Evolutionary conservation across 2,329 filamentous ascomycete species (phyloP).

Genomic region (Exserohilum rostratum): DNA sequence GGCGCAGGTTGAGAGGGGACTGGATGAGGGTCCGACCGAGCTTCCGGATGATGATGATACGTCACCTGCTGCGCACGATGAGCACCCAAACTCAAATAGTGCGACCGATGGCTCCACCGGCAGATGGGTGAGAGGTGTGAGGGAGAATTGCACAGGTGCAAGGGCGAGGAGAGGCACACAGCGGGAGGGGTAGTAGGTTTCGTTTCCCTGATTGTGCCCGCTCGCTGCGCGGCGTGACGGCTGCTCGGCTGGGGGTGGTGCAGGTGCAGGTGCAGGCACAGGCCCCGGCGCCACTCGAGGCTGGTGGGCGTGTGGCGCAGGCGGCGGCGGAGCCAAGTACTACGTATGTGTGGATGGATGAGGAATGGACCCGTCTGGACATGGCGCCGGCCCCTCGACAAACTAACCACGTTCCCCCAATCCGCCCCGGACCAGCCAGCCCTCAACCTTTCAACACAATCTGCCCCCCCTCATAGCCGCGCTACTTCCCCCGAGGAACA

Average conservation of each 20-base stretch:
- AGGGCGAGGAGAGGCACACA: not conserved
- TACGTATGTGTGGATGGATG: no score
- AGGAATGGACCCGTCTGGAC: not conserved
- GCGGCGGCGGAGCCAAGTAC: not conserved
- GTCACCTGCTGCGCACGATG: constrained; percentile 15
- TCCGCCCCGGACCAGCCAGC: constrained; percentile 3
- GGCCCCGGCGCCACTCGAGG: not conserved
- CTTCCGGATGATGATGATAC: constrained; percentile 13
- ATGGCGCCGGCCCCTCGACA: constrained; percentile 11
- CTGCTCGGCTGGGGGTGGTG: not conserved
- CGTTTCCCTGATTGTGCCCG: not conserved
- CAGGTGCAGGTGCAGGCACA: no score
- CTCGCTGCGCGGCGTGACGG: constrained; percentile 1
- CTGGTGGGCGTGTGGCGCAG: not conserved
- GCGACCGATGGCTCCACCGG: not conserved
- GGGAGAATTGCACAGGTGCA: not conserved
- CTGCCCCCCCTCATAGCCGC: not conserved
- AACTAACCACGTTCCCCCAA: constrained; percentile 21
- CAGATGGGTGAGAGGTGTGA: not conserved
- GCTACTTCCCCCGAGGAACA: not conserved
- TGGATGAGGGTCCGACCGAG: constrained; percentile 10
- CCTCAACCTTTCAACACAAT: constrained; percentile 3
- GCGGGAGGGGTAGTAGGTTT: not conserved
- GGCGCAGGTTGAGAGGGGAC: constrained; percentile 2
- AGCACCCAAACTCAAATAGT: not conserved